Evolutionary conservation across 2,329 filamentous ascomycete species (phyloP).

Genomic region (Beauveria pseudobassiana): DNA sequence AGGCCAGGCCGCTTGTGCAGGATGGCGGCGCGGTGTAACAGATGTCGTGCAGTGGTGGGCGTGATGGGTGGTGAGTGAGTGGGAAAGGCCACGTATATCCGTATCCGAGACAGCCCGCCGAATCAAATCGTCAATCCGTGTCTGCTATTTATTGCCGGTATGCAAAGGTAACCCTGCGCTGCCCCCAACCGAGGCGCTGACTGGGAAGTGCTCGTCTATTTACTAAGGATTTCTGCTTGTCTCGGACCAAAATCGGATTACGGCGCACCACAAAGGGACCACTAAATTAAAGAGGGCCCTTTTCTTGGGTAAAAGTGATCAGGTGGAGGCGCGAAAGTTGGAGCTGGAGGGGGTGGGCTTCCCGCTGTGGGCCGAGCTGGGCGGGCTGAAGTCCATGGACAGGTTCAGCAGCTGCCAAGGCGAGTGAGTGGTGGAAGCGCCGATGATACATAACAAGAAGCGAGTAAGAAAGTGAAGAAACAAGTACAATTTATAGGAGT

Average conservation of each 20-base stretch:
- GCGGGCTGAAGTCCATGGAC: background rate
- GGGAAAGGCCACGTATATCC: background rate
- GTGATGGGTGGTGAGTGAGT: background rate
- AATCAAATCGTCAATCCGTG: background rate
- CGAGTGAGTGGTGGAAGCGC: too few relatives aligned
- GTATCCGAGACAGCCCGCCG: background rate
- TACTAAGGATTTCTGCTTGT: background rate
- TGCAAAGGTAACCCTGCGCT: too few relatives aligned
- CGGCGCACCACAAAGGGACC: background rate
- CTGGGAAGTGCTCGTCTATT: too few relatives aligned
- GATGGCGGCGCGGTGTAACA: too few relatives aligned
- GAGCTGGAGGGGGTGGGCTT: background rate
- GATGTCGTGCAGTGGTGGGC: too few relatives aligned
- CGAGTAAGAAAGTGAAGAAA: too few relatives aligned
- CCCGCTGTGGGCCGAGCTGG: conserved; percentile 2
- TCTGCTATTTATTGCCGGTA: too few relatives aligned
- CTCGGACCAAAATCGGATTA: background rate
- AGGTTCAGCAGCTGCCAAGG: too few relatives aligned
- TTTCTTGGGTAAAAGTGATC: background rate
- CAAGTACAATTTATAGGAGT: too few relatives aligned
- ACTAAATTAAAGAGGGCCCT: background rate
- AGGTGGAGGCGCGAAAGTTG: background rate
- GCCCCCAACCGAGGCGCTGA: too few relatives aligned
- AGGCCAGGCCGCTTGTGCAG: too few relatives aligned
- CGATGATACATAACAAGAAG: too few relatives aligned